Base-by-base conservation (phyloP, 768 basidiomycete genomes). In the Russula emetica region DNA sequence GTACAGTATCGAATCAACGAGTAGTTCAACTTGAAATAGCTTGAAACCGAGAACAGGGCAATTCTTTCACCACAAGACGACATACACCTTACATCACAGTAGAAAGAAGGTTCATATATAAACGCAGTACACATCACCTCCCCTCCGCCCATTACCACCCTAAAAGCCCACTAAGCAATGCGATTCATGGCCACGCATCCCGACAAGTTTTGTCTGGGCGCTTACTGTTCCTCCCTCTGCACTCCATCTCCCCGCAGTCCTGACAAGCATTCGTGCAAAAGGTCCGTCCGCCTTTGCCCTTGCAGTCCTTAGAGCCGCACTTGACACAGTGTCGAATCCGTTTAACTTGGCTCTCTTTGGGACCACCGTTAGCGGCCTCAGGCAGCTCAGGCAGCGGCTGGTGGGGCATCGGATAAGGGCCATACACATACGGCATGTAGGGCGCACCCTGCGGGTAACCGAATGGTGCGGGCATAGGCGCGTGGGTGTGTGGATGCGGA, bases 191-290 rank as follows among this genome's bases (percentile, higher is more conserved):
- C 79, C 81, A 82, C 28, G 81, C 79, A 64, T 90, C 87, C 5
- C 78, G 77, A 69, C 90, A 92, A 62, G 79, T 81, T 73, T 88
- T 86, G 70, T 90, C 89, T 7, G 90, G 90, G 53, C 87, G 76
- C 72, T 89, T 80, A 70, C 85, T 88, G 70, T 89, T 91, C 74
- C 90, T 78, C 28, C 90, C 90, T 69, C 80, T 85, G 70, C 90
- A 92, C 18, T 88, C 86, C 67, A 86, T 69, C 77, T 87, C 86
- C n/a, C 88, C 87, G 71, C 90, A 92, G 73, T 92, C 90, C 76
- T 89, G 87, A 67, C 90, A 92, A 47, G 83, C 77, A 72, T 85
- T 90, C 69, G 76, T 77, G 71, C 90, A 92, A 71, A 89, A 90
- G 50, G 77, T 77, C 44, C 88, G 78, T 5, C 90, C 90, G 3